Evolutionary conservation across 1,139 yeast species (phyloP), one percentile per base, ranked within the genome.

Genomic region (Geotrichum cucujoidarum): DNA sequence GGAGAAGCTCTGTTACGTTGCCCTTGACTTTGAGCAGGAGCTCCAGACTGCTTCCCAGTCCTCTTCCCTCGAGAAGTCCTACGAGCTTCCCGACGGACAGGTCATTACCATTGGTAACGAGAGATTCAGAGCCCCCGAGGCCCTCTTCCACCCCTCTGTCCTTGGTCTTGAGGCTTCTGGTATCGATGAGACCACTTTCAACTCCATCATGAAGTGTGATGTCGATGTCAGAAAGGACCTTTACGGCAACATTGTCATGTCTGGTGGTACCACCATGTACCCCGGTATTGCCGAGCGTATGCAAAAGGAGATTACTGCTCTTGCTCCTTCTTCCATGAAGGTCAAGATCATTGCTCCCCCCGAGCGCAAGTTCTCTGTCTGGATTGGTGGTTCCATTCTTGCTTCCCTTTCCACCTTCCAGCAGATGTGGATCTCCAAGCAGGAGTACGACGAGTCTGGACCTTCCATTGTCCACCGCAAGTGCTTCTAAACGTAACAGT

Each of bases 181-280:
- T 86, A 88, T 92, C 73, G 97, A 92, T 77, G 97, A 92, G 82
- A 89, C 97, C 64, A 89, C 97, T 66, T 92, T 86, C 85, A 90
- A 90, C 88, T 90, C 97, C 60, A 92, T 92, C 78, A 88, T 86
- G 83, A 90, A 90, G 88, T 90, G 97, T 79, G 98, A 92, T 75
- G 85, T 92, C 66, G 98, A 92, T 77, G 97, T 92, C 65, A 88
- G 98, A 78, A 90, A 88, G 81, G 97, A 92, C 74, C 83, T 92
- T 74, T 92, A 92, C 80, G 95, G 95, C 77, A 92, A 92, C 85
- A 92, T 92, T 70, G 98, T 92, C 72, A 83, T 90, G 95, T 90
- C 97, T 63, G 98, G 98, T 83, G 98, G 97, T 86, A 89, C 97
- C 68, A 90, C 97, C 65, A 88, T 92, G 97, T 90, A 89, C 95